Conservation (phyloP, 306 rosid genomes). For the Delonix regia region DNA sequence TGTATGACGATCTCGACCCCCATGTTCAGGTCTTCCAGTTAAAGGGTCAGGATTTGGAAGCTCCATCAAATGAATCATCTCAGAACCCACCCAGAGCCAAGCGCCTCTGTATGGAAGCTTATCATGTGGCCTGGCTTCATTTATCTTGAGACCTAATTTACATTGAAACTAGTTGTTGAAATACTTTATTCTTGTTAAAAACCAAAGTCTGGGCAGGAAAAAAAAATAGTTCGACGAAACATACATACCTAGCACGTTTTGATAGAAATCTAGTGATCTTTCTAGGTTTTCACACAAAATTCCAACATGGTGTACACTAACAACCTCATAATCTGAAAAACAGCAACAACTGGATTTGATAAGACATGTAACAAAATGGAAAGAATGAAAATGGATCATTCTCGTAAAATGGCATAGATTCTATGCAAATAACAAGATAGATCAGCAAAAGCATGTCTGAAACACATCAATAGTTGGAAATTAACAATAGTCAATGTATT, state of each 20-base stretch:
- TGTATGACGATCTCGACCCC: conserved; percentile 92
- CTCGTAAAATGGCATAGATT: neutral
- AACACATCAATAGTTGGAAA: conserved; percentile 2
- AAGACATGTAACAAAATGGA: neutral
- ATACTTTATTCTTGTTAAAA: conserved; percentile 20
- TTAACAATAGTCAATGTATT: neutral
- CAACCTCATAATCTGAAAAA: conserved; percentile 80
- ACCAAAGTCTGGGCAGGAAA: neutral
- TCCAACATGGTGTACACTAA: conserved; percentile 89
- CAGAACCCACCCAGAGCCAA: conserved; percentile 98
- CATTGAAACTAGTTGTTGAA: conserved; percentile 28
- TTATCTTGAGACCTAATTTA: conserved; percentile 72
- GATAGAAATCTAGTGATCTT: conserved; percentile 80
- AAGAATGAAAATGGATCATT: neutral
- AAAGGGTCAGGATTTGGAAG: conserved; percentile 96
- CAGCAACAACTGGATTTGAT: conserved; percentile 22
- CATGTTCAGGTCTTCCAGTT: conserved; percentile 85
- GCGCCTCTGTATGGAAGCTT: conserved; percentile 98
- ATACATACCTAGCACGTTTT: conserved; percentile 77
- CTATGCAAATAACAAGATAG: neutral
- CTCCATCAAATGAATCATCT: conserved; percentile 97
- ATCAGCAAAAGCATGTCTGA: conserved; percentile 19
- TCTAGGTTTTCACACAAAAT: conserved; percentile 80
- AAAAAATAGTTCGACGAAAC: conserved; percentile 13
- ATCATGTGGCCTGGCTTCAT: conserved; percentile 94